A percentile compares a stretch with the other conserved stretches of the same genome.
phyloP scores from a whole-genome alignment of 139 green algal species.

The Gonium pectorale region DNA sequence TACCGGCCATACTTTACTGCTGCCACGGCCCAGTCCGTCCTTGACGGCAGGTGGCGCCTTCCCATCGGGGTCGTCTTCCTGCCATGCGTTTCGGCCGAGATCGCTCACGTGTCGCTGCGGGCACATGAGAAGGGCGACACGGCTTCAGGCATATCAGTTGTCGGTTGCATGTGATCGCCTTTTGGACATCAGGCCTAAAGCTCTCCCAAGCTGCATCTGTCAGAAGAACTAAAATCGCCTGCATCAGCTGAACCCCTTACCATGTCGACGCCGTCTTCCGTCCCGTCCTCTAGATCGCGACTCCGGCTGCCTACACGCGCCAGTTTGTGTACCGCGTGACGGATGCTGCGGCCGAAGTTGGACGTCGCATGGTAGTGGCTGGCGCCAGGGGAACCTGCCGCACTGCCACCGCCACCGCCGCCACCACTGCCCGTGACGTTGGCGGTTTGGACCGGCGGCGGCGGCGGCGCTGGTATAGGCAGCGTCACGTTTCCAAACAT shows the following conservation, averaged over 20 bases:
- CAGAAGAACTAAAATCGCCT: too few relatives aligned
- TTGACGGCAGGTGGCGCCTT: background rate
- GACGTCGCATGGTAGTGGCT: background rate
- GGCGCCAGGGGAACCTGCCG: background rate
- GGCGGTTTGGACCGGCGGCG: too few relatives aligned
- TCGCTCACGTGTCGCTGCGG: constrained; percentile 26
- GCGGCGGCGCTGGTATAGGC: too few relatives aligned
- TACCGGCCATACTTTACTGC: constrained; percentile 24
- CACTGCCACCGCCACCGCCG: background rate
- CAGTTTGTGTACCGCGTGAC: constrained; percentile 15
- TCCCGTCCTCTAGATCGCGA: constrained; percentile 17
- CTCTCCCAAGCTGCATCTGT: too few relatives aligned
- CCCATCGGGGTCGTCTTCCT: background rate
- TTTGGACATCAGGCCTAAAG: too few relatives aligned
- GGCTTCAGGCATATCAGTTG: too few relatives aligned
- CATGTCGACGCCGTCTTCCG: background rate
- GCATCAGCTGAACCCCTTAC: too few relatives aligned
- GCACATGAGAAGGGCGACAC: too few relatives aligned
- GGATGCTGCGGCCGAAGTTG: constrained; percentile 27
- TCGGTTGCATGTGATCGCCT: too few relatives aligned
- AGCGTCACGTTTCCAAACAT: constrained; percentile 17
- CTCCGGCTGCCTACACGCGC: background rate
- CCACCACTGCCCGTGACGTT: background rate
- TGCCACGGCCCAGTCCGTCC: background rate
- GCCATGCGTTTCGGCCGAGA: constrained; percentile 3